Base-by-base conservation (phyloP, 2,329 filamentous ascomycete species). In the Trichoderma semiorbis region DNA sequence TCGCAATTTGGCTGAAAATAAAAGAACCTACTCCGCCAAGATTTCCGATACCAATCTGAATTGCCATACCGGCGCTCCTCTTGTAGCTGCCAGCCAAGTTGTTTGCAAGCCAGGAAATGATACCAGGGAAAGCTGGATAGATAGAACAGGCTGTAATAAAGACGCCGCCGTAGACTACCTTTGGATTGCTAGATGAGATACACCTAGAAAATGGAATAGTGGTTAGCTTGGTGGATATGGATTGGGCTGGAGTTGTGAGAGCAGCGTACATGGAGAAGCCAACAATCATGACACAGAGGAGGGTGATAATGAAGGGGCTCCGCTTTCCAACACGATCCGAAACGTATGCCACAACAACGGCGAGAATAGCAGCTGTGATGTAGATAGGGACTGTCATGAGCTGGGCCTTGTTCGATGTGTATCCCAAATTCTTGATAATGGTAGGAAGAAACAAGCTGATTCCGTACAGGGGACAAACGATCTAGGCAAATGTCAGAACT, bases 61-160 rank as follows among this genome's bases (percentile, higher is more conserved):
- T 80, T 0, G 89, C 90, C 86, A 91, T 91, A 2, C 89, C 90
- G 0, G 85, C 86, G 8, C 86, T 86, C 5, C 90, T 84, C 80
- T 97, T 97, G 79, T 85, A 85, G 60, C 82, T 84, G 0, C 85
- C 85, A 70, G 95, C 89, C 11, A 92, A 85, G 72, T 97, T 97
- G 79, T 96, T 97, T 39, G 88, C 88, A 0, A 90, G 83, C 94
- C 94, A 97, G 0, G 91, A 86, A 66, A 97, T 92, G 0, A 92
- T 91, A 69, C 95, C 95, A 0, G 93, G 84, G 71, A 96, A 92
- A 32, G 89, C 90, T 0, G 93, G 93, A 75, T 95, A 96, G 70
- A 96, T 94, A 2, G 92, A 92, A 72, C 93, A 87, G 0, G 93
- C 91, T 0, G 89, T 92, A 0, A 97, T 83, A 79, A 95, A 97